Evolutionary conservation across 108 stramenopile species (phyloP), one percentile per base, ranked within the genome.

Genomic region (Cyclotella kingstonii): DNA sequence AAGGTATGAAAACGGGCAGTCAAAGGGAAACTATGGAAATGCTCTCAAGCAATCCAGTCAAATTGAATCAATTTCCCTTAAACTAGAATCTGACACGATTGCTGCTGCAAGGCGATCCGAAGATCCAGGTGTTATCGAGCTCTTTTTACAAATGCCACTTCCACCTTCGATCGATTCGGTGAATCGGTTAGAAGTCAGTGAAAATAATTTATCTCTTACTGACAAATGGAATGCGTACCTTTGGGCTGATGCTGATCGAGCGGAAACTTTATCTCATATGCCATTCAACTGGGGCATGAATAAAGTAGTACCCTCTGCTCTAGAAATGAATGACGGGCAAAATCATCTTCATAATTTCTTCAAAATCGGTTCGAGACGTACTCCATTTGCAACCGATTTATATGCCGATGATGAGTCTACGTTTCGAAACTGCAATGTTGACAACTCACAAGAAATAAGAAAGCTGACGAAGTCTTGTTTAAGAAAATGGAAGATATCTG

Each of bases 61-160:
- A 33, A 25, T 31, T 63, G 64, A 59, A 51, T 33, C 49, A 8
- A 12, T 17, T 1, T 14, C 41, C 0, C 29, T 14, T 35, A 44
- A 63, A 5, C 31, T 57, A 1, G 34, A n/a, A 7, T 72, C 40
- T 26, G 44, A 46, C 23, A 40, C 68, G 12, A 55, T 69, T 34
- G 62, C 82, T 18, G 82, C 82, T 51, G 74, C 84, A 41, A 77
- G 87, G 57, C 80, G 87, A 12, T 68, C 77, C 0, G 44, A 56
- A 8, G 82, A 85, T 52, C 81, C 84, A 17, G 87, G 87, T 12
- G 76, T 79, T 2, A 65, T 87, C 22, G 83, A 87, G 47, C 63
- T 84, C 17, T 51, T 38, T 17, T 54, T 57, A 10, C 62, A 43
- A 39, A 31, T 65, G 26, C 65, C 65, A 15, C 70, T 68, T 31